These are phyloP conservation scores for Chlorophyllum brunneum DNA, from an alignment of 768 basidiomycete species.

Conservation along the genomic window DNA sequence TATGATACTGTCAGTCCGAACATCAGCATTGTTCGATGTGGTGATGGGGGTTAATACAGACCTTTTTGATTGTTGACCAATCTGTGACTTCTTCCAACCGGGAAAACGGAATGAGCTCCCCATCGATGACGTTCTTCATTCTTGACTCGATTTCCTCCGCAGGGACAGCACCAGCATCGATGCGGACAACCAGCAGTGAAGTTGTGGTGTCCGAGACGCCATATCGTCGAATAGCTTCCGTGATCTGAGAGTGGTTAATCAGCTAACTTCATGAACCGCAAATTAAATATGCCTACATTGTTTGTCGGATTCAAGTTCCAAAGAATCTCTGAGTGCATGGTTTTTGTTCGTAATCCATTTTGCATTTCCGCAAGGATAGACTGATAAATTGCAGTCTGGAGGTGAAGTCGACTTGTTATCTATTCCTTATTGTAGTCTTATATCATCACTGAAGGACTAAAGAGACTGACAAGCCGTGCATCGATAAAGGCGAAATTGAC, in stretches of 20 bases:
- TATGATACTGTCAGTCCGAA: constrained; percentile 53
- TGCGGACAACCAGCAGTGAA: constrained; percentile 68
- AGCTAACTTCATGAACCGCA: not conserved
- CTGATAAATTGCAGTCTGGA: constrained; percentile 82
- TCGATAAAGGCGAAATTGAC: constrained; percentile 93
- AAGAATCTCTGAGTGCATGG: constrained; percentile 89
- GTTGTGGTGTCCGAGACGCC: constrained; percentile 69
- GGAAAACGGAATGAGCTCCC: constrained; percentile 46
- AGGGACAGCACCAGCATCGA: constrained; percentile 37
- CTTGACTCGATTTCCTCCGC: constrained; percentile 38
- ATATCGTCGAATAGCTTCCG: constrained; percentile 82
- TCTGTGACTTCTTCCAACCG: constrained; percentile 51
- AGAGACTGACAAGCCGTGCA: constrained; percentile 63
- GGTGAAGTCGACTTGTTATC: constrained; percentile 79
- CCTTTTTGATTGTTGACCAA: constrained; percentile 75
- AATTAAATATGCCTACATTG: constrained; percentile 46
- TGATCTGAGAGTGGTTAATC: constrained; percentile 63
- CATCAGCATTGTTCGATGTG: not conserved
- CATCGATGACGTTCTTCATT: constrained; percentile 59
- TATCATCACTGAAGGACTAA: constrained; percentile 5
- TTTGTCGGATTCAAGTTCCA: constrained; percentile 84
- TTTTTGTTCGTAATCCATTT: constrained; percentile 46
- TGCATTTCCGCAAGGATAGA: constrained; percentile 68
- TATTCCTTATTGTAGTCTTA: constrained; percentile 25
- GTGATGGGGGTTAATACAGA: constrained; percentile 23